These are phyloP conservation scores for Acrocalymma vagum DNA, from an alignment of 2,329 filamentous ascomycete genomes.

Conservation along the genomic window DNA sequence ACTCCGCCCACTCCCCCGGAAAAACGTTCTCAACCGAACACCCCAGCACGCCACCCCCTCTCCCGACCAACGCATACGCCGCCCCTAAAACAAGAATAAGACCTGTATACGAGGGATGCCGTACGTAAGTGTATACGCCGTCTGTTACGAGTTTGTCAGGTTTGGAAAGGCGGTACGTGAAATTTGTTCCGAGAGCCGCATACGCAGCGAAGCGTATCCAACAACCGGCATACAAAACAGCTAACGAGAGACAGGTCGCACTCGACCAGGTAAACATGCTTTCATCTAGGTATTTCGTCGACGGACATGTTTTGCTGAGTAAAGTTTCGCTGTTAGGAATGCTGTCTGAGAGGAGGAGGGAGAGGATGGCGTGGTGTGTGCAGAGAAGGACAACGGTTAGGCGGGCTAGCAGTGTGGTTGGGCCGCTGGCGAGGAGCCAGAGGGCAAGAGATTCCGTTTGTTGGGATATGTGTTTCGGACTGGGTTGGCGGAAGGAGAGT, in stretches of 20 bases:
- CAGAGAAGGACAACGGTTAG: constrained; percentile 4
- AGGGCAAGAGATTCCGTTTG: constrained; percentile 16
- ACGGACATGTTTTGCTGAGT: constrained; percentile 9
- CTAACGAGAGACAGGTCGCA: neutral
- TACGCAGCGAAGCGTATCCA: constrained; percentile 52
- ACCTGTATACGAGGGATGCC: constrained; percentile 64
- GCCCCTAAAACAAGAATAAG: constrained; percentile 45
- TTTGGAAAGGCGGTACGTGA: constrained; percentile 61
- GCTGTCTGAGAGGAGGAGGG: constrained; percentile 3
- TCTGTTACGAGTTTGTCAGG: constrained; percentile 57
- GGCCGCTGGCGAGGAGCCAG: constrained; percentile 13
- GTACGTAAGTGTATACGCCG: constrained; percentile 60
- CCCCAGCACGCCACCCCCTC: constrained; percentile 25
- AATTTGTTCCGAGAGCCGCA: constrained; percentile 57
- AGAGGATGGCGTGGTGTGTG: constrained; percentile 9
- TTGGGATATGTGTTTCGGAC: constrained; percentile 11
- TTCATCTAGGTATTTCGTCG: constrained; percentile 10
- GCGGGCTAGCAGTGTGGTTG: constrained; percentile 10
- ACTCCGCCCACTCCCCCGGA: constrained; percentile 35
- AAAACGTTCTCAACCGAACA: no score
- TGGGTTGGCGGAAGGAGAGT: constrained; percentile 21
- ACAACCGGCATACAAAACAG: constrained; percentile 12
- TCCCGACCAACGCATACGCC: constrained; percentile 9
- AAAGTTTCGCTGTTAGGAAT: neutral
- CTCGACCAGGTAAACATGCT: constrained; percentile 13